phyloP scores from a whole-genome alignment of 768 basidiomycete genomes.

The Trametes elegans region DNA sequence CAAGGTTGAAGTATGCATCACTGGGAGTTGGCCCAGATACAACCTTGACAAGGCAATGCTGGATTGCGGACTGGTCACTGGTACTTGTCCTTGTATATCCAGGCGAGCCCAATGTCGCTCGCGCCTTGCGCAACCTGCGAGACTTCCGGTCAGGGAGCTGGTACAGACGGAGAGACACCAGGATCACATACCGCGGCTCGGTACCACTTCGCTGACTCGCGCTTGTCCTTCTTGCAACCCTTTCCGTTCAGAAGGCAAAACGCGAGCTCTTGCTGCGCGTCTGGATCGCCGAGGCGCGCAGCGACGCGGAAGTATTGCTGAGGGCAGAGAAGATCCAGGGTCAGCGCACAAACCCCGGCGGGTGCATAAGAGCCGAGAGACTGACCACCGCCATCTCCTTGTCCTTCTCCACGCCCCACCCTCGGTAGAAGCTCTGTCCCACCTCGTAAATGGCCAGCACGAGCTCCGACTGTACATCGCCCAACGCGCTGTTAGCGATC shows the following conservation, averaged over 20 bases:
- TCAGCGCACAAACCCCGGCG: not conserved
- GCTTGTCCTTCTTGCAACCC: slow-evolving; percentile 86
- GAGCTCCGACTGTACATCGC: slow-evolving; percentile 62
- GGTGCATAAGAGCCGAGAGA: slow-evolving; percentile 17
- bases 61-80: no score
- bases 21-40: no score
- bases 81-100: slow-evolving; percentile 92
- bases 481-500: not conserved
- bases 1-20: not conserved
- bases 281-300: slow-evolving; percentile 79
- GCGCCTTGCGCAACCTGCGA: slow-evolving; percentile 62
- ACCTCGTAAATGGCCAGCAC: slow-evolving; percentile 91
- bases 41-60: no score
- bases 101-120: slow-evolving; percentile 82
- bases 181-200: slow-evolving; percentile 64
- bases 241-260: slow-evolving; percentile 86
- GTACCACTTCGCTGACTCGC: slow-evolving; percentile 88
- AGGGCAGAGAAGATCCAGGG: not conserved
- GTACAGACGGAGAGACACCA: not conserved
- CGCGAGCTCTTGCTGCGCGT: slow-evolving; percentile 83
- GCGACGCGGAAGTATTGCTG: slow-evolving; percentile 85
- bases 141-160: not conserved
- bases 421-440: slow-evolving; percentile 89
- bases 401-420: slow-evolving; percentile 86
- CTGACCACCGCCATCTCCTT: slow-evolving; percentile 86